Evolutionary conservation across 2,329 filamentous ascomycete species (phyloP).

Genomic region (Aspergillus ochraceoroseus): DNA sequence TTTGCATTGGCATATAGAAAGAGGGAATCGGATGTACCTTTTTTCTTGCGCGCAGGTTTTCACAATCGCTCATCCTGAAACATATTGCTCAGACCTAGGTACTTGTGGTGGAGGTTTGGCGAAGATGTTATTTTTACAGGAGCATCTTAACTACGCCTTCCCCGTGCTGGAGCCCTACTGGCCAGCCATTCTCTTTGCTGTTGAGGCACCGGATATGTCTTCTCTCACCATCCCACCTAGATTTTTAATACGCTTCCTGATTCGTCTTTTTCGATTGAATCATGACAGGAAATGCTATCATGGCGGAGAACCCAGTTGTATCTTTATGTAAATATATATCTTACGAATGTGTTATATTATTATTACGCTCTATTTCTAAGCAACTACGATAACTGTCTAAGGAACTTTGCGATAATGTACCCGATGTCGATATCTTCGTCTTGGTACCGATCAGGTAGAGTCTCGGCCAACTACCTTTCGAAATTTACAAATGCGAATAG

Average conservation of each 20-base stretch:
- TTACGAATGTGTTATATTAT: background rate
- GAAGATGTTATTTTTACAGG: constrained; percentile 2
- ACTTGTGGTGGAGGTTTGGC: no score
- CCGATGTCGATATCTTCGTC: no score
- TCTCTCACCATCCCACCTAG: constrained; percentile 6
- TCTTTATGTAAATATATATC: background rate
- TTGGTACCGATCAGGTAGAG: no score
- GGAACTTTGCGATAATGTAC: no score
- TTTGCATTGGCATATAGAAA: constrained; percentile 37
- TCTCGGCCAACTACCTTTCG: no score
- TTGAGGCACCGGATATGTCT: no score
- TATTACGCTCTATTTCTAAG: no score
- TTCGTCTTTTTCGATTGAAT: background rate
- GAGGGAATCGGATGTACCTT: constrained; percentile 14
- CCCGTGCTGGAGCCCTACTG: background rate
- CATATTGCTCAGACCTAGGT: no score
- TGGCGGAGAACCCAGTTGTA: background rate
- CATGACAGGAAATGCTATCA: no score
- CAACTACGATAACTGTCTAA: no score
- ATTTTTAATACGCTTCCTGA: background rate
- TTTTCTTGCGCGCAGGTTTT: constrained; percentile 14
- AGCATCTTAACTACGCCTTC: constrained; percentile 3
- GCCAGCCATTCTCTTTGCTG: no score
- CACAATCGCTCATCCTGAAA: constrained; percentile 10
- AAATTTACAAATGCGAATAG: no score